Base-by-base conservation (phyloP, 768 basidiomycete species). In the Kwoniella newhampshirensis region DNA sequence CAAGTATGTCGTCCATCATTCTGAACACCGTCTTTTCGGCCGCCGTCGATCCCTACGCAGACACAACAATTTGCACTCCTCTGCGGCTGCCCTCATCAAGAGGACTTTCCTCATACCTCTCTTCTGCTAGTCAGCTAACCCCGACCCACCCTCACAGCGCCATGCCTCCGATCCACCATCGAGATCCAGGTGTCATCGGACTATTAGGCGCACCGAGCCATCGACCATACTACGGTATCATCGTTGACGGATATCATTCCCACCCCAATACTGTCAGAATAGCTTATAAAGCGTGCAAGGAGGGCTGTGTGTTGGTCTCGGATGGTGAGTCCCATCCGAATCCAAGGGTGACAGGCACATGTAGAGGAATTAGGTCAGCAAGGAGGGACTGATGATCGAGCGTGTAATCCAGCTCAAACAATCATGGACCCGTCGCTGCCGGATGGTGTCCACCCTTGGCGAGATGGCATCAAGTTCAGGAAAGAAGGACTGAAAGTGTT, bases 121-220 rank as follows among this genome's bases (percentile, higher is more conserved):
- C 13, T 13, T 32, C 32, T 32, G 32, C 6, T 13, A 13, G 13
- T 13, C 32, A 32, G 7, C 13, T 11, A 1, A 11, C 12, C 12
- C n/a, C 7, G 32, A 21, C 6, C 8, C 35, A 1, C 15, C 44
- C 32, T 7, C 17, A 18, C 87, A 54, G 59, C 28, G 63, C 64
- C 13, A 64, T 58, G 56, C 54, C 62, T 3, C 52, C 52, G 18
- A 55, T 69, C 54, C 67, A 93, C 73, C 91, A 94, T 72, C 83
- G 91, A 30, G 90, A 92, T 73, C 91, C 91, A 11, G 88, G 88
- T 11, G 89, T 93, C 68, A 90, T 93, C 54, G 91, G 91, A 25
- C 81, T 93, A 7, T 78, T 94, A 50, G 89, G 89, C 25, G 18
- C 46, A 83, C 89, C 37, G 26, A 84, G 85, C 77, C 80, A 81